Conservation (phyloP, 2,329 filamentous ascomycete genomes). For the Onygenales sp. region DNA sequence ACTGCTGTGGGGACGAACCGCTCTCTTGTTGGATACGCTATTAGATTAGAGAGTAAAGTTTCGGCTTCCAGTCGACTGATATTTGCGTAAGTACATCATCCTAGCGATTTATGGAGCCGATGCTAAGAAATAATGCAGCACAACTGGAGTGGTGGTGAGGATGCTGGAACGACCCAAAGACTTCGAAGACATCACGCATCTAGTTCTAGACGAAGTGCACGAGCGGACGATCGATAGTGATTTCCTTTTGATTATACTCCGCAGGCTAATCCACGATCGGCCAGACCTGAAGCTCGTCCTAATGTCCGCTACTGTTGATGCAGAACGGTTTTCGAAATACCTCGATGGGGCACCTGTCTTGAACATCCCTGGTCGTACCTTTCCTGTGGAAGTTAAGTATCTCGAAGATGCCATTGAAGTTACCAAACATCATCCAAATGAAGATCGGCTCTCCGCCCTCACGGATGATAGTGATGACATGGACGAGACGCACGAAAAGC, state of each 20-base stretch:
- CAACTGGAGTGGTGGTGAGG: constrained; percentile 83
- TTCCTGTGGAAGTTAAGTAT: constrained; percentile 78
- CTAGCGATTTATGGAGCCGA: constrained; percentile 19
- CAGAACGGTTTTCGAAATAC: constrained; percentile 82
- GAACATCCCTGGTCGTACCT: constrained; percentile 85
- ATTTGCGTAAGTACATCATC: constrained; percentile 57
- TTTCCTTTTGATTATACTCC: constrained; percentile 85
- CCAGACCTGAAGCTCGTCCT: constrained; percentile 84
- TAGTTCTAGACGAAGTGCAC: constrained; percentile 96
- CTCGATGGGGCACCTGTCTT: constrained; percentile 77
- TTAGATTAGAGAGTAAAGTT: constrained; percentile 81
- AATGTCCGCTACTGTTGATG: constrained; percentile 96
- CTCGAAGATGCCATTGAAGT: constrained; percentile 88
- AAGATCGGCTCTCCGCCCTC: constrained; percentile 38
- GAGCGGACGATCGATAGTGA: constrained; percentile 95
- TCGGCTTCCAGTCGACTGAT: constrained; percentile 73
- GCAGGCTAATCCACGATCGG: constrained; percentile 65
- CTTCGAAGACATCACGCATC: constrained; percentile 79
- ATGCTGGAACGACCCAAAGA: constrained; percentile 90
- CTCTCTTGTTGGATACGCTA: constrained; percentile 89
- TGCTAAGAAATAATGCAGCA: constrained; percentile 19
- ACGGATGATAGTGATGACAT: constrained; percentile 36
- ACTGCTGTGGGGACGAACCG: constrained; percentile 71
- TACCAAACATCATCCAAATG: constrained; percentile 64
- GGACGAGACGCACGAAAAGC: constrained; percentile 35